Base-by-base conservation (phyloP, 495 filamentous ascomycete genomes). In the Tuber calosporum region DNA sequence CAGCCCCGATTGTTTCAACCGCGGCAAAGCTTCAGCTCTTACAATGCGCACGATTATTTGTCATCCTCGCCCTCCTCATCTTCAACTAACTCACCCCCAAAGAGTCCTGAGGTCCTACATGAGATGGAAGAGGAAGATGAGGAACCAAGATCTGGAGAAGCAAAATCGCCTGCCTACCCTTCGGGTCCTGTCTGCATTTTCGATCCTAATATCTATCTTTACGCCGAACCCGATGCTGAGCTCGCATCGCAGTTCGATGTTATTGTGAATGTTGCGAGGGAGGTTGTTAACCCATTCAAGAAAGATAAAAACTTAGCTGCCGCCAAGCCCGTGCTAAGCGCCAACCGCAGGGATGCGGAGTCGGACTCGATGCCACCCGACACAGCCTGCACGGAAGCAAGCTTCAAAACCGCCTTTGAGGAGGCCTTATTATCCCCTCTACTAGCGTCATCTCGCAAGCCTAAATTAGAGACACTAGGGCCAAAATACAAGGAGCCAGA, bases 261-360 rank as follows among this genome's bases (percentile, higher is more conserved):
- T 4, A 89, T 99, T 43, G 88, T 99, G 70, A 99, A 99, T 79
- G 95, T 99, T 36, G 95, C 95, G 1, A 92, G 93, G 77, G 95
- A 99, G 83, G 95, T 99, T 4, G 84, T 85, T 66, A 99, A 97
- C 80, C 95, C 95, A 2, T 96, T 98, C 82, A 85, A 86, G 72
- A 76, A 79, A 38, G 82, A 82, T 40, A 80, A 81, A 39, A 79
- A 83, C 22, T 83, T 82, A 15, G 69, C 73, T 36, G 74, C 78
- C 37, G 76, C 77, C 38, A 86, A 84, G 41, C 71, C 77, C 17
- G 72, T 80, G 48, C 43, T 74, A 71, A 71, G 69, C 69, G 79
- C 70, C 39, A 43, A 26, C 67, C 36, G 71, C 68, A 58, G 34
- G 36, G 73, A 71, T 34, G 42, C 66, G 37, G 77, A 79, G 70